Evolutionary conservation across 2,329 filamentous ascomycete species (phyloP), one percentile per base, ranked within the genome.

Genomic region (Fusarium pseudocircinatum): DNA sequence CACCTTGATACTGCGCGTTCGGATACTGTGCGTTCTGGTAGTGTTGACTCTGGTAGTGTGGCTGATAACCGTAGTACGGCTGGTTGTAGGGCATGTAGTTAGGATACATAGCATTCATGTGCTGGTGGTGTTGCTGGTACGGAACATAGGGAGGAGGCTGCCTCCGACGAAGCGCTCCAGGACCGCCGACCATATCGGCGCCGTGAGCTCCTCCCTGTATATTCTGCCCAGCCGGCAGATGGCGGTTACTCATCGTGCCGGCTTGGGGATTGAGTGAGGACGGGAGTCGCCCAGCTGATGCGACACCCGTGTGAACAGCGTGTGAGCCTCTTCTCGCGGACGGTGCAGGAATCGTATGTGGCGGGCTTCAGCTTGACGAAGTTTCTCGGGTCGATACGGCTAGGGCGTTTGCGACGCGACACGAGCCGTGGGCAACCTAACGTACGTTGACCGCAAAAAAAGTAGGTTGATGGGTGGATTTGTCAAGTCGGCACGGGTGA

Each of bases 181-280:
- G 78, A 58, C 79, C 79, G 52, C 79, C 75, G 63, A 75, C 70
- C 79, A 82, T 83, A 76, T 79, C 83, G 75, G 78, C 79, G 73
- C 77, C 80, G 58, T 75, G 70, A 70, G 77, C 78, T 73, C 80
- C 82, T 80, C 84, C 85, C 79, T 85, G 87, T 84, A 89, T 87
- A 82, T 87, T 87, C 84, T 91, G 90, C 88, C 92, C 92, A 89
- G 90, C 90, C 90, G 91, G 90, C 90, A 92, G 90, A 92, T 92
- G 90, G 88, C 87, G 88, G 84, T 86, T 86, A 86, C 91, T 92
- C 92, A 94, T 94, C 91, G 88, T 93, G 89, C 89, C 90, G 90
- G 89, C 88, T 84, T 89, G 87, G 88, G 88, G 76, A 74, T 78
- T 72, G 78, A 76, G 73, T 74, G 74, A 75, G 75, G 73, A 76